Evolutionary conservation across 1,284 basidiomycete genomes (phyloP).

Genomic region (Lentinula novae-zelandiae): DNA sequence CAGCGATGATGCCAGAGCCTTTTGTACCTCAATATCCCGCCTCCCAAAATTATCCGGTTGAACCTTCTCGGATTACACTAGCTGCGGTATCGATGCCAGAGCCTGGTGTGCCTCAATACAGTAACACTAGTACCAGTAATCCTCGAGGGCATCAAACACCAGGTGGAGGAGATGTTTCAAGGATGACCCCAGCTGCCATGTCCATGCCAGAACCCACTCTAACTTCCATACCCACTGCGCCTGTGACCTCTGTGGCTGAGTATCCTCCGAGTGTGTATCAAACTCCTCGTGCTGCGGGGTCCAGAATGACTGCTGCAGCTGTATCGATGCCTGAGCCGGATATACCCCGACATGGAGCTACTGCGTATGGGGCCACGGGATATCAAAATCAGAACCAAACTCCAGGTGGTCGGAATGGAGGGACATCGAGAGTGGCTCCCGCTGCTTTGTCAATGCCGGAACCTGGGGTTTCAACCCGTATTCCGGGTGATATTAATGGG

Average conservation of each 20-base stretch:
- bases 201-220: conserved; percentile 5
- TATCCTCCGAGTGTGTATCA: neutral
- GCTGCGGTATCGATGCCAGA: neutral
- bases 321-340: neutral
- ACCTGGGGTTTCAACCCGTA: neutral
- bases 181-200: neutral
- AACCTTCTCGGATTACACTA: neutral
- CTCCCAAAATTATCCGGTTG: neutral
- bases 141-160: neutral
- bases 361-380: neutral
- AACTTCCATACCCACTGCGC: neutral
- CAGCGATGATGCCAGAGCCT: neutral
- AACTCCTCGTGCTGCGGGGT: neutral
- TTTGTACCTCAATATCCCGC: neutral
- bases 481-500: neutral
- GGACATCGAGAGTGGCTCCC: neutral
- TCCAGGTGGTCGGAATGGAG: neutral
- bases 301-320: neutral
- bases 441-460: conserved; percentile 1
- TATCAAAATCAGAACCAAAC: neutral
- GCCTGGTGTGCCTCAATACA: conserved; percentile 3
- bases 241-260: neutral
- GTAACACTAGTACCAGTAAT: neutral
- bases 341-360: neutral
- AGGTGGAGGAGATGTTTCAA: neutral